Percentiles rank a stretch among this genome's conserved stretches.
phyloP scores from a whole-genome alignment of 1,284 basidiomycete genomes.

The Lentinus polychrous region DNA sequence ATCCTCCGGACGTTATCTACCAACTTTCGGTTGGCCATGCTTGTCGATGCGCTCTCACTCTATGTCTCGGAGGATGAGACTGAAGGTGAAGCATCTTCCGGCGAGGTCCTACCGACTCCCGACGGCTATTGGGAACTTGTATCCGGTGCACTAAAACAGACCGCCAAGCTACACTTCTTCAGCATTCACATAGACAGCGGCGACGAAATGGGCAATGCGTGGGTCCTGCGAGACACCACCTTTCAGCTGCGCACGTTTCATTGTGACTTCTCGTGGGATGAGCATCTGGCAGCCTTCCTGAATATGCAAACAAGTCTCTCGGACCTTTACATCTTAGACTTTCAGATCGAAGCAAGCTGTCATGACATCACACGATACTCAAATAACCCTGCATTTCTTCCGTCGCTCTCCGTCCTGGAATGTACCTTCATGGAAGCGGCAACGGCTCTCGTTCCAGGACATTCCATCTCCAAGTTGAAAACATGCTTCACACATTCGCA shows the following conservation, averaged over 20 bases:
- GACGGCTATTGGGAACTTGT: constrained; percentile 43
- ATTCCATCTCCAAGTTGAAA: constrained; percentile 54
- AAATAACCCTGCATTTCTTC: constrained; percentile 32
- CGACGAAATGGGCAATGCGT: constrained; percentile 36
- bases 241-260: constrained; percentile 54
- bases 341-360: constrained; percentile 26
- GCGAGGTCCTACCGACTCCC: constrained; percentile 16
- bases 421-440: constrained; percentile 63
- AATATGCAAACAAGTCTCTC: constrained; percentile 40
- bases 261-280: constrained; percentile 60
- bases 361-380: constrained; percentile 11
- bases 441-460: constrained; percentile 41
- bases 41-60: constrained; percentile 50
- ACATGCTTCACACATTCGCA: constrained; percentile 59
- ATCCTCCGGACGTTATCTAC: constrained; percentile 41
- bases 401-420: constrained; percentile 45
- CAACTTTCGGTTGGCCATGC: constrained; percentile 37
- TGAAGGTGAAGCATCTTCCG: constrained; percentile 5
- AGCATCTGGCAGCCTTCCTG: constrained; percentile 46
- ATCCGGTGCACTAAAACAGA: constrained; percentile 39
- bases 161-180: constrained; percentile 40
- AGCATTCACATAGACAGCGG: constrained; percentile 41
- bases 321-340: constrained; percentile 57
- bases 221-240: constrained; percentile 41
- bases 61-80: constrained; percentile 22